A percentile compares a stretch with the other conserved stretches of the same genome.
Conservation (phyloP, 2,329 filamentous ascomycete genomes). For the Calcarisporium arbuscula region DNA sequence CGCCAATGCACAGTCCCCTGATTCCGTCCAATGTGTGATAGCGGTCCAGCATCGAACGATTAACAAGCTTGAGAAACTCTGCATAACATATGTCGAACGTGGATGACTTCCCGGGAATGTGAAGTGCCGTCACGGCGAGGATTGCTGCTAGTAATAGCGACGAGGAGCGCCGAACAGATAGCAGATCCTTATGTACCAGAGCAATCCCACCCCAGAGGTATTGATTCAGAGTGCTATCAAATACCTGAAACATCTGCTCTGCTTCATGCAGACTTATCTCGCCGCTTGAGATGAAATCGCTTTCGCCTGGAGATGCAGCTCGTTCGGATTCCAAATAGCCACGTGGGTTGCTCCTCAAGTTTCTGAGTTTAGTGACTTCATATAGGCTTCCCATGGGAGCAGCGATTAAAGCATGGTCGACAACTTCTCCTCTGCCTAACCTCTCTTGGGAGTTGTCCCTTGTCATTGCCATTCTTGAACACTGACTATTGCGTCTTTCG, state of each 20-base stretch:
- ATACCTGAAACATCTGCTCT: slow-evolving; percentile 20
- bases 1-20: slow-evolving; percentile 54
- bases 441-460: slow-evolving; percentile 25
- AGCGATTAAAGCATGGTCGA: slow-evolving; percentile 21
- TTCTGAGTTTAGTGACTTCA: slow-evolving; percentile 25
- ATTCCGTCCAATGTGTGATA: slow-evolving; percentile 50
- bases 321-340: too few species aligned
- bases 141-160: slow-evolving; percentile 23
- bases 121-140: slow-evolving; percentile 25
- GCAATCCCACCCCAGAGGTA: slow-evolving; percentile 27
- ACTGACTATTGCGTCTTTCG: too few species aligned
- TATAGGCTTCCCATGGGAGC: slow-evolving; percentile 26
- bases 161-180: slow-evolving; percentile 21
- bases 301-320: slow-evolving; percentile 10
- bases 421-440: slow-evolving; percentile 14
- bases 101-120: slow-evolving; percentile 28
- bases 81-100: slow-evolving; percentile 50
- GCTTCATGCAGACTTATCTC: slow-evolving; percentile 19
- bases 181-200: slow-evolving; percentile 20
- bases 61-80: slow-evolving; percentile 52
- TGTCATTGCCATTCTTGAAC: slow-evolving; percentile 28
- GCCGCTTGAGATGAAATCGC: slow-evolving; percentile 23
- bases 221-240: slow-evolving; percentile 21
- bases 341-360: slow-evolving; percentile 24
- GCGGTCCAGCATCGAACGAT: slow-evolving; percentile 49